phyloP scores from a whole-genome alignment of 257 asterid species.

The Leonotis leonurus region DNA sequence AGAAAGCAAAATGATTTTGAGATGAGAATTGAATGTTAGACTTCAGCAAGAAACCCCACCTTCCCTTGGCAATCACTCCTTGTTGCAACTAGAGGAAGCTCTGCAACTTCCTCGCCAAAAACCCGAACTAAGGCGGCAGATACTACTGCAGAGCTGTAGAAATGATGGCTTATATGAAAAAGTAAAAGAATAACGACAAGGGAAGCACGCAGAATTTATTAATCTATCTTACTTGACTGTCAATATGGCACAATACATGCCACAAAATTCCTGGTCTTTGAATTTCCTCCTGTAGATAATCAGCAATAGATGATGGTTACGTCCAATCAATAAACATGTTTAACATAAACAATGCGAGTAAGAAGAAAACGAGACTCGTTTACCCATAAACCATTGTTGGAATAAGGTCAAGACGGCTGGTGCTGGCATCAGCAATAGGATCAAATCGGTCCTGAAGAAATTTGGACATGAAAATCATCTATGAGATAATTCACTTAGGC shows the following conservation, averaged over 20 bases:
- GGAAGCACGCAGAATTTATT: neutral
- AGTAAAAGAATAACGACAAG: neutral
- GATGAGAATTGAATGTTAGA: neutral
- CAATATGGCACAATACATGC: constrained; percentile 69
- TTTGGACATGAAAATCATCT: no score
- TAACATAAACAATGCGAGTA: neutral
- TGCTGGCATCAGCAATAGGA: constrained; percentile 71
- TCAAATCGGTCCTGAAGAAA: constrained; percentile 74
- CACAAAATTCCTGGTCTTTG: constrained; percentile 70
- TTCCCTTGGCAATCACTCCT: constrained; percentile 48
- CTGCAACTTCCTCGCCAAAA: constrained; percentile 77
- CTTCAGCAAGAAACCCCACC: constrained; percentile 27
- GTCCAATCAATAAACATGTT: neutral
- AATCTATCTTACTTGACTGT: constrained; percentile 54
- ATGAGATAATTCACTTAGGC: no score
- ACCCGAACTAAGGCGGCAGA: constrained; percentile 78
- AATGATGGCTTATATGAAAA: neutral
- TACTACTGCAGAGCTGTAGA: constrained; percentile 57
- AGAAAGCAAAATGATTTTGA: neutral
- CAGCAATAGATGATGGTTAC: neutral
- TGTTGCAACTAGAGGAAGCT: constrained; percentile 89
- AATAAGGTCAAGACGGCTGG: constrained; percentile 64
- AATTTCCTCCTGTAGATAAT: constrained; percentile 43
- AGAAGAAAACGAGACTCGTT: constrained; percentile 9
- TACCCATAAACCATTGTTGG: constrained; percentile 86